Percentiles rank a stretch among this genome's conserved stretches.
phyloP scores from a whole-genome alignment of 805 yeast genomes.

The Lipomyces chichibuensis region DNA sequence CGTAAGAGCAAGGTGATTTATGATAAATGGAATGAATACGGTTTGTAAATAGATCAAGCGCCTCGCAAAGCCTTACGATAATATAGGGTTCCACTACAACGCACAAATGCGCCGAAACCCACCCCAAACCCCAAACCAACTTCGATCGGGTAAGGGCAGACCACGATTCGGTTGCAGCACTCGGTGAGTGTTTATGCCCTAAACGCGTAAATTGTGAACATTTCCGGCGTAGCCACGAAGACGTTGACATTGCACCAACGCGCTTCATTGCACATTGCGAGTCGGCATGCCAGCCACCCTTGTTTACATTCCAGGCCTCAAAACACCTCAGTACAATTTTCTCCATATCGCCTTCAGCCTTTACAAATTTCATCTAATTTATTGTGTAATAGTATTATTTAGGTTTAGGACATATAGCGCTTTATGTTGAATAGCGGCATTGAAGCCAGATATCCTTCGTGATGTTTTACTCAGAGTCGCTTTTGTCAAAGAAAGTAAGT shows the following conservation, averaged over 20 bases:
- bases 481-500: constrained; percentile 54
- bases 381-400: not conserved
- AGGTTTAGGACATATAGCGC: not conserved
- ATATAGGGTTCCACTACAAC: too few species aligned
- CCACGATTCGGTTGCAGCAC: not conserved
- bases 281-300: not conserved
- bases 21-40: too few species aligned
- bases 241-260: not conserved
- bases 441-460: constrained; percentile 2
- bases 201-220: not conserved
- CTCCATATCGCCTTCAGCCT: too few species aligned
- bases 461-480: constrained; percentile 57
- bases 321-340: not conserved
- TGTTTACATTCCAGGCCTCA: not conserved
- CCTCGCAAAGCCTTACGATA: too few species aligned
- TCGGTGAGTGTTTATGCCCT: not conserved
- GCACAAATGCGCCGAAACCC: not conserved
- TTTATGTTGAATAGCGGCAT: not conserved
- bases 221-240: constrained; percentile 3
- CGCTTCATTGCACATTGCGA: not conserved
- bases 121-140: not conserved
- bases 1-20: too few species aligned
- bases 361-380: not conserved
- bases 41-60: too few species aligned
- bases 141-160: not conserved